phyloP scores from a whole-genome alignment of 805 yeast genomes.

The Candida peoriensis region DNA sequence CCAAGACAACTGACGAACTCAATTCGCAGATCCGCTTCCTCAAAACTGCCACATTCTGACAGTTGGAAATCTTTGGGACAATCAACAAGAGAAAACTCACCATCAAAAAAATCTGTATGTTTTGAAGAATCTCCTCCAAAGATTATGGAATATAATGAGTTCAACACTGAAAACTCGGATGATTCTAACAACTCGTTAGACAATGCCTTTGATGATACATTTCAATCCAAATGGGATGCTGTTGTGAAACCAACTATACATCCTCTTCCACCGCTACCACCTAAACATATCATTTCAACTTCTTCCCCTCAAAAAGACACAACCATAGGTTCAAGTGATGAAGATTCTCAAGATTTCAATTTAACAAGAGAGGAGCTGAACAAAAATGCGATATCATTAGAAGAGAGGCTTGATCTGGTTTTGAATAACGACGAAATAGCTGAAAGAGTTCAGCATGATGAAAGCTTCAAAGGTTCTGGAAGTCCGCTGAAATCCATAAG shows the following conservation, averaged over 20 bases:
- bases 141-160: conserved; percentile 29
- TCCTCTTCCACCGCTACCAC: conserved; percentile 33
- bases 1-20: conserved; percentile 25
- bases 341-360: conserved; percentile 21
- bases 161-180: conserved; percentile 22
- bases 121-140: conserved; percentile 36
- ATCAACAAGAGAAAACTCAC: conserved; percentile 22
- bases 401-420: conserved; percentile 41
- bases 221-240: conserved; percentile 25
- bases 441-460: conserved; percentile 20
- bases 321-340: conserved; percentile 22
- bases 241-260: conserved; percentile 17
- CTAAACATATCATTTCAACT: conserved; percentile 23
- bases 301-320: conserved; percentile 23
- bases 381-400: conserved; percentile 28
- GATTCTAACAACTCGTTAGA: conserved; percentile 20
- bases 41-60: conserved; percentile 2
- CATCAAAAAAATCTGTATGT: conserved; percentile 33
- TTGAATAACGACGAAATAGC: conserved; percentile 25
- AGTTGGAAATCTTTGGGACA: background rate
- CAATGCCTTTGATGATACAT: conserved; percentile 7
- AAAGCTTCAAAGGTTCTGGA: conserved; percentile 19
- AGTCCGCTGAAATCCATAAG: conserved; percentile 17
- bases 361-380: conserved; percentile 25
- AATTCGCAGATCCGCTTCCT: conserved; percentile 17